phyloP scores from a whole-genome alignment of 2,329 filamentous ascomycete genomes.

The Penicillium paneum region DNA sequence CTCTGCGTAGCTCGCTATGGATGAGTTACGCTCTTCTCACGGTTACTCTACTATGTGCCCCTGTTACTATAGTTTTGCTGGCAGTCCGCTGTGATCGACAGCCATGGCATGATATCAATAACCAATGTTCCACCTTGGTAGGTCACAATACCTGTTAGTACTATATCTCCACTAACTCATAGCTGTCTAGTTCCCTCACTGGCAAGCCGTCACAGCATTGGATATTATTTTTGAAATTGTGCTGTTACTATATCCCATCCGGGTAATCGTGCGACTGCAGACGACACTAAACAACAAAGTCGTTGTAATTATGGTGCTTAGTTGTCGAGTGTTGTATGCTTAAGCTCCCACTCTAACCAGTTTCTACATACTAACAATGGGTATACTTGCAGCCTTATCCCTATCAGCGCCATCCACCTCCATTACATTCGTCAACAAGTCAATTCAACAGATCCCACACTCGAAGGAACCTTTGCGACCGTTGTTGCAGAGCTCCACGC shows the following conservation, averaged over 20 bases:
- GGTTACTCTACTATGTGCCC: conserved; percentile 29
- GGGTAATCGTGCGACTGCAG: conserved; percentile 40
- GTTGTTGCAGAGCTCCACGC: conserved; percentile 44
- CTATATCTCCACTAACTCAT: not conserved
- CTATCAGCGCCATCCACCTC: conserved; percentile 40
- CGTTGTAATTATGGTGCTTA: conserved; percentile 42
- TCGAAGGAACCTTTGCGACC: conserved; percentile 35
- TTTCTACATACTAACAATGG: not conserved
- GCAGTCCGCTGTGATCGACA: conserved; percentile 35
- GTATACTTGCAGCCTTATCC: conserved; percentile 35
- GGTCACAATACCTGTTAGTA: not conserved
- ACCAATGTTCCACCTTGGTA: conserved; percentile 34
- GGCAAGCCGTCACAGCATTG: conserved; percentile 39
- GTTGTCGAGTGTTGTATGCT: conserved; percentile 41
- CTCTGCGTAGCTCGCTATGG: conserved; percentile 11
- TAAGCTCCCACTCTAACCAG: too few species aligned
- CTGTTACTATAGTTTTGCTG: conserved; percentile 38
- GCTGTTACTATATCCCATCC: conserved; percentile 38
- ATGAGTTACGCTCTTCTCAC: conserved; percentile 26
- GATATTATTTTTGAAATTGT: conserved; percentile 42
- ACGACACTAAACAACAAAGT: conserved; percentile 39
- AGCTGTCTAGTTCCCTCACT: conserved; percentile 34
- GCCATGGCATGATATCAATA: conserved; percentile 36
- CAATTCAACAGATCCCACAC: conserved; percentile 36
- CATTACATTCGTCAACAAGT: conserved; percentile 34